These are phyloP conservation scores for Diaporthe caulivora DNA, from an alignment of 2,329 filamentous ascomycete species.

Conservation along the genomic window DNA sequence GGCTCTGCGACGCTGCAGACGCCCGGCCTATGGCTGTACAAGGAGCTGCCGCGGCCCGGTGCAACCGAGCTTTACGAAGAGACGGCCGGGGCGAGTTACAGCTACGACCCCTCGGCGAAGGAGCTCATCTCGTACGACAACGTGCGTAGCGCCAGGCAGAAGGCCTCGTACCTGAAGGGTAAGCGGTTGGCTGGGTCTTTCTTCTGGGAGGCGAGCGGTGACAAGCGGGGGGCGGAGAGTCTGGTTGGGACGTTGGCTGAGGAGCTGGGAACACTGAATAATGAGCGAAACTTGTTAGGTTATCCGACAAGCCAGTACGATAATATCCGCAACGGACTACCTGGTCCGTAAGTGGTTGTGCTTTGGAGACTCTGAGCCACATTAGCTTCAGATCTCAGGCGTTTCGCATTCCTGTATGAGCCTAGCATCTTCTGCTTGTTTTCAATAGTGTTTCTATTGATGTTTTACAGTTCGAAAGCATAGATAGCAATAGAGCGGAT, in stretches of 20 bases:
- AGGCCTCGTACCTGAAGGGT: constrained; percentile 72
- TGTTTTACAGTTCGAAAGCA: background rate
- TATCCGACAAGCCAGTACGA: constrained; percentile 70
- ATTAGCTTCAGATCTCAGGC: background rate
- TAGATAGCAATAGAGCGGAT: background rate
- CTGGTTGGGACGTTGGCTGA: constrained; percentile 67
- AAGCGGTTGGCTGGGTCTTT: constrained; percentile 79
- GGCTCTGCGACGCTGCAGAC: constrained; percentile 62
- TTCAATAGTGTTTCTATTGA: background rate
- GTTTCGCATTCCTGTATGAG: constrained; percentile 15
- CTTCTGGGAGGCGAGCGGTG: constrained; percentile 87
- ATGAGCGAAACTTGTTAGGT: constrained; percentile 62
- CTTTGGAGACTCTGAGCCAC: background rate
- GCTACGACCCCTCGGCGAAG: constrained; percentile 69
- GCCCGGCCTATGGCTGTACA: constrained; percentile 78
- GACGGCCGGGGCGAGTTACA: constrained; percentile 75
- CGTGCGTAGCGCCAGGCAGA: constrained; percentile 67
- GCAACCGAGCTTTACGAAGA: constrained; percentile 69
- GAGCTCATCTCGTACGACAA: constrained; percentile 81
- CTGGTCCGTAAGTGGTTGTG: constrained; percentile 37
- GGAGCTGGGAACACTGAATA: constrained; percentile 62
- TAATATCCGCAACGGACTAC: constrained; percentile 61
- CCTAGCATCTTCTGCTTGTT: background rate
- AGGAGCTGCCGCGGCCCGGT: constrained; percentile 73
- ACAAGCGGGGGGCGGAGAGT: constrained; percentile 65